Base-by-base conservation (phyloP, 2,329 filamentous ascomycete genomes). In the Epichloe uncinata region DNA sequence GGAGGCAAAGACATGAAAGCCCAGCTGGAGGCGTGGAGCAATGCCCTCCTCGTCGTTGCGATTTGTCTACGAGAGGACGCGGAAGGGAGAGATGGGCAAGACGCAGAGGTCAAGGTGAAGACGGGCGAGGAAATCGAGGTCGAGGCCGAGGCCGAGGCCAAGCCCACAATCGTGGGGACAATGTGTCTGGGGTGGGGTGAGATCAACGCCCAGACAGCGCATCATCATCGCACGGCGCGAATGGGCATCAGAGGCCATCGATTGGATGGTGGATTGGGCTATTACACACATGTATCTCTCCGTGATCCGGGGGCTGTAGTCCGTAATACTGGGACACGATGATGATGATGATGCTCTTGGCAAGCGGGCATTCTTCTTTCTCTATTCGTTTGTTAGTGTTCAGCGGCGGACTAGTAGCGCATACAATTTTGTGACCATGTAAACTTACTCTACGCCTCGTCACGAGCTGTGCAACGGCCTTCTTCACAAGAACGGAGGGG, bases 241-340 rank as follows among this genome's bases (percentile, higher is more conserved):
- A 60, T 74, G 22, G 66, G 63, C 26, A 60, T 73, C 45, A 59
- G 72, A 75, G 55, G 68, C 70, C 4, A 68, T 75, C 50, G 58
- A 60, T 65, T 61, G 6, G 72, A 65, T 61, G 6, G 54, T 73
- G n/a, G 63, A 69, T 43, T 75, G 70, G 65, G 26, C 26, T 26
- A 26, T 26, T 8, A 7, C 22, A 26, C 22, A 26, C 22, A 2
- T 7, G 26, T 26, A 26, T 18, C 12, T 5, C 41, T 42, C 16
- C 16, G 16, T 42, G 16, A 20, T 42, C 26, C 7, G 26, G 26
- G 22, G 26, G 26, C 26, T 8, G 26, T 26, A 26, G 22, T 26
- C 6, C 6, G 22, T 26, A 26, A 7, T 26, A 26, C 7, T 26
- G 26, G 26, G 22, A 26, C 22, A 22, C 6, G 8, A 30, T 3